Evolutionary conservation across 2,329 filamentous ascomycete genomes (phyloP), one percentile per base, ranked within the genome.

Genomic region (Aspergillus pseudonomiae): DNA sequence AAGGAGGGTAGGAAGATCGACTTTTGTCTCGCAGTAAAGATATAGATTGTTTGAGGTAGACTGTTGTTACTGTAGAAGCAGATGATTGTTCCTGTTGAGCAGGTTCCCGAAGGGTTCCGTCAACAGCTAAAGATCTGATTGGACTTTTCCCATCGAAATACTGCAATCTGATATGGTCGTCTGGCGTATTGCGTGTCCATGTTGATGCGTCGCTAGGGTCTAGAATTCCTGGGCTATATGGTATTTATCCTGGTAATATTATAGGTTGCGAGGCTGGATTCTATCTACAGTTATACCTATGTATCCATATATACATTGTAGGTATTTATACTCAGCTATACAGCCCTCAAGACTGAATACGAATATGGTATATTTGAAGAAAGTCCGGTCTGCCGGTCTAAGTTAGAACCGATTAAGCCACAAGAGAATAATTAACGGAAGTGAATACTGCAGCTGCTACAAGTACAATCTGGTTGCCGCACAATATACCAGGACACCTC

Each of bases 151-250:
- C 34, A 24, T 39, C 1, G 5, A n/a, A 55, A 55, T 26, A 32
- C 10, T 39, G 32, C 32, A 39, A 41, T 39, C n/a, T 61, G 52
- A 46, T 32, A 55, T 34, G 30, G 24, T 34, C 36, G 34, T 53
- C 55, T 41, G 43, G n/a, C 24, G 28, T 39, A 21, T 59, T 59
- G 39, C 30, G 57, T 39, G 59, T 63, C 58, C n/a, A 19, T 63
- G 58, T 61, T 61, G 45, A n/a, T 58, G 45, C 62, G 57, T 55
- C 55, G 58, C 53, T 21, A 61, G 52, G 32, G 34, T 32, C 60
- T 52, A 59, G 39, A 7, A 53, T 39, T 39, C 32, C 6, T 10
- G 11, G 21, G 6, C 52, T 39, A 24, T 39, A 32, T 55, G 9
- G 3, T 36, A 54, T 54, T 7, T 16, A 34, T 9, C n/a, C n/a